These are phyloP conservation scores for Colletotrichum echinochloae DNA, from an alignment of 2,329 filamentous ascomycete species.

Conservation along the genomic window DNA sequence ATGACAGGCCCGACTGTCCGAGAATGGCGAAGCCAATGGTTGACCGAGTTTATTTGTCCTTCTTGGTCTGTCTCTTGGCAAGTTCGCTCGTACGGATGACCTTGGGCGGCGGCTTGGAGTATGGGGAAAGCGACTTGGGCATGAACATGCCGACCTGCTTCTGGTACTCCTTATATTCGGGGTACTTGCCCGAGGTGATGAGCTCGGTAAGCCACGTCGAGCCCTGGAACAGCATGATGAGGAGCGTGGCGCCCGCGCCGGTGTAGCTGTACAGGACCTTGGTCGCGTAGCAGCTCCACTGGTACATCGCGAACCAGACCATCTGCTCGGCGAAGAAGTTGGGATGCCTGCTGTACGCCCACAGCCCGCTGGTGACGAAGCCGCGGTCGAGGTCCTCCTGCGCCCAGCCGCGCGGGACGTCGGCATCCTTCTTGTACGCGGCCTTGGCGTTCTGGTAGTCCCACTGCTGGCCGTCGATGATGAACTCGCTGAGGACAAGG, in stretches of 20 bases:
- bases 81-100: slow-evolving; percentile 65
- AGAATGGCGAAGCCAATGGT: not conserved
- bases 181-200: slow-evolving; percentile 85
- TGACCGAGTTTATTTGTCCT: slow-evolving; percentile 46
- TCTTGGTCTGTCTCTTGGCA: slow-evolving; percentile 58
- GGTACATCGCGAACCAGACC: slow-evolving; percentile 89
- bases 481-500: slow-evolving; percentile 75
- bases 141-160: slow-evolving; percentile 85
- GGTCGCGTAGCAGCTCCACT: slow-evolving; percentile 85
- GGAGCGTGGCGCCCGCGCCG: slow-evolving; percentile 73
- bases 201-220: slow-evolving; percentile 90
- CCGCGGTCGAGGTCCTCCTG: slow-evolving; percentile 88
- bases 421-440: slow-evolving; percentile 78
- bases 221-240: slow-evolving; percentile 86
- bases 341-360: slow-evolving; percentile 89
- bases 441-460: slow-evolving; percentile 86
- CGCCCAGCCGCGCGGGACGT: slow-evolving; percentile 73
- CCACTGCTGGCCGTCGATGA: slow-evolving; percentile 96
- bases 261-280: slow-evolving; percentile 83
- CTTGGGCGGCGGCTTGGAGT: slow-evolving; percentile 58
- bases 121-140: slow-evolving; percentile 66
- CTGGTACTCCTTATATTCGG: slow-evolving; percentile 89
- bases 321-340: slow-evolving; percentile 95
- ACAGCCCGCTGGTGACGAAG: slow-evolving; percentile 87
- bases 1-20: not conserved